Evolutionary conservation across 176 grass and related monocot species (phyloP), one percentile per base, ranked within the genome.

Genomic region (Zizania latifolia): DNA sequence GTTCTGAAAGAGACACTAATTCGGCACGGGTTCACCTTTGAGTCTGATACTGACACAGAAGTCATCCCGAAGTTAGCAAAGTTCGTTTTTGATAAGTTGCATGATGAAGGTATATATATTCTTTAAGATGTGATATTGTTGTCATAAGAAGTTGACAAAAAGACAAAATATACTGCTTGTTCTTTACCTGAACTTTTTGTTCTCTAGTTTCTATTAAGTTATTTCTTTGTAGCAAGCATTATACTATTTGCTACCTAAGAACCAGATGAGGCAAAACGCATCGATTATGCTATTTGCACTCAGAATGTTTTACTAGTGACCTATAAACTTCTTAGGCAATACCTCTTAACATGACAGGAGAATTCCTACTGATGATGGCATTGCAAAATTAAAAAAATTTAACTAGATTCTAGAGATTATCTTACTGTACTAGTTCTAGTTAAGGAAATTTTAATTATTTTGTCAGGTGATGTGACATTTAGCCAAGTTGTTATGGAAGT

Each of bases 21-120:
- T 84, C 84, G 86, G 39, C 91, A 98, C 2, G 86, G 91, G n/a
- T 98, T 98, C 56, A 90, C 79, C 32, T 94, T 98, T 76, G 88
- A 85, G 44, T 98, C 94, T 76, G 94, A 98, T 67, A 94, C 94
- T 30, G 91, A 98, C 51, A 97, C 94, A 62, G 94, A 97, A 92
- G 90, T 93, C 56, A 97, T 97, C 37, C 90, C 94, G 27, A 97
- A 97, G 75, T 76, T 98, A 51, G 95, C 95, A 74, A 94, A 98
- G 58, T 94, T 88, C n/a, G 91, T 98, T 37, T 97, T 98, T 81
- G 95, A 98, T 85, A 74, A 94, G 70, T 82, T 84, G 32, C 71
- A 78, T 73, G 86, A 97, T 81, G 88, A 59, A 89, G 94, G 94
- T 98, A 87, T 68, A 22, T 16, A 6, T 74, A 8, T 54, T 31